These are phyloP conservation scores for Yamadazyma sp. DNA, from an alignment of 805 yeast species.

Conservation along the genomic window DNA sequence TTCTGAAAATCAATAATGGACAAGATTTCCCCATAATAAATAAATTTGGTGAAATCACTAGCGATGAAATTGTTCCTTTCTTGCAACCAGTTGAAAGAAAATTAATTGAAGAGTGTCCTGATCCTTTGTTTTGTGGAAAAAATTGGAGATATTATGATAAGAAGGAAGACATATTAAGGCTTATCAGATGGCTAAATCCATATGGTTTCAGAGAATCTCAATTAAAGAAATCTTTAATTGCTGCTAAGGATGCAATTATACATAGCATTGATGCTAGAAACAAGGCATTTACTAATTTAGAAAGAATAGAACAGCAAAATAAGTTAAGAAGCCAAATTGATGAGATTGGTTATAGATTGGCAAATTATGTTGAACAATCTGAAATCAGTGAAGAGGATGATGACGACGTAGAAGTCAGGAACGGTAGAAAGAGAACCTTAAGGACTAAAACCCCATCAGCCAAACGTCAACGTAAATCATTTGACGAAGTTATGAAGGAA, in stretches of 20 bases:
- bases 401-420: conserved; percentile 23
- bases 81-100: conserved; percentile 52
- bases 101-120: conserved; percentile 62
- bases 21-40: conserved; percentile 11
- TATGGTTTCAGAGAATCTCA: conserved; percentile 73
- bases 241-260: conserved; percentile 49
- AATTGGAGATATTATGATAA: conserved; percentile 75
- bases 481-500: conserved; percentile 25
- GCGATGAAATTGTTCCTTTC: conserved; percentile 2
- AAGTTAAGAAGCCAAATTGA: conserved; percentile 39
- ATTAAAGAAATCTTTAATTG: conserved; percentile 58
- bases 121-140: conserved; percentile 45
- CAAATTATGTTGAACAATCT: background rate
- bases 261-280: conserved; percentile 59
- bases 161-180: conserved; percentile 50
- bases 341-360: conserved; percentile 20
- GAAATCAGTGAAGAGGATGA: conserved; percentile 25
- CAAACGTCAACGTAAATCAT: conserved; percentile 33
- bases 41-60: conserved; percentile 18
- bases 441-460: conserved; percentile 27
- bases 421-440: conserved; percentile 25
- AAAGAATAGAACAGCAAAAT: conserved; percentile 29
- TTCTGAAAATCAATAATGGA: conserved; percentile 9
- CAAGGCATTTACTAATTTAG: conserved; percentile 35
- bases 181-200: conserved; percentile 67